Base-by-base conservation (phyloP, 306 rosid species). In the Rosa rugosa region DNA sequence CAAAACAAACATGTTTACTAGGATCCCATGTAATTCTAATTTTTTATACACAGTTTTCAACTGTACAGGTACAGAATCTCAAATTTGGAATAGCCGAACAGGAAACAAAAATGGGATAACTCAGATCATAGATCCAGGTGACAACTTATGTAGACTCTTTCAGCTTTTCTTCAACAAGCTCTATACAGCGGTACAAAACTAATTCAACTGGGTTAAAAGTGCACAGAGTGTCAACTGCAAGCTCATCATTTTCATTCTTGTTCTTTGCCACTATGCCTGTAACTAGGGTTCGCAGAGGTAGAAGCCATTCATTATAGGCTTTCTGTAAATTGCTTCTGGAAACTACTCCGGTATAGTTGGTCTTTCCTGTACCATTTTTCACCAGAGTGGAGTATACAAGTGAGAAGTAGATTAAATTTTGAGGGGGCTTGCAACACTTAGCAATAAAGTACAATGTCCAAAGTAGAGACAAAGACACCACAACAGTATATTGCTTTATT, bases 121-220 rank as follows among this genome's bases (percentile, higher is more conserved):
- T 11, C 11, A 42, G 25, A 42, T 69, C 73, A 69, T 42, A n/a
- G 17, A 69, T 41, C 42, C n/a, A 62, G 27, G 60, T 22, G 36
- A 73, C 41, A 36, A 41, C 47, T 68, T 77, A 79, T 0, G 71
- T 40, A 18, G 80, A 45, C 56, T 78, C 72, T 66, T 77, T 38
- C 50, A 93, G 79, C 84, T 89, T 85, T 78, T 90, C 93, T 86
- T 96, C 98, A 27, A 89, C 86, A 50, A 96, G 96, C 86, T 96
- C 94, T 73, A 96, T 90, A 81, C 99, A 93, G 5, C 92, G 93
- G 80, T 91, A 93, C 76, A 93, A 71, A 79, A 91, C 99, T 22
- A 96, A 80, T 76, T 96, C 98, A 10, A 96, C 69, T 18, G 99
- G 99, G 84, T 93, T 93, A 22, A 96, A 42, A 59, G 82, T 77